These are phyloP conservation scores for Pseudozyma flocculosa DNA, from an alignment of 1,284 basidiomycete genomes.

Conservation along the genomic window DNA sequence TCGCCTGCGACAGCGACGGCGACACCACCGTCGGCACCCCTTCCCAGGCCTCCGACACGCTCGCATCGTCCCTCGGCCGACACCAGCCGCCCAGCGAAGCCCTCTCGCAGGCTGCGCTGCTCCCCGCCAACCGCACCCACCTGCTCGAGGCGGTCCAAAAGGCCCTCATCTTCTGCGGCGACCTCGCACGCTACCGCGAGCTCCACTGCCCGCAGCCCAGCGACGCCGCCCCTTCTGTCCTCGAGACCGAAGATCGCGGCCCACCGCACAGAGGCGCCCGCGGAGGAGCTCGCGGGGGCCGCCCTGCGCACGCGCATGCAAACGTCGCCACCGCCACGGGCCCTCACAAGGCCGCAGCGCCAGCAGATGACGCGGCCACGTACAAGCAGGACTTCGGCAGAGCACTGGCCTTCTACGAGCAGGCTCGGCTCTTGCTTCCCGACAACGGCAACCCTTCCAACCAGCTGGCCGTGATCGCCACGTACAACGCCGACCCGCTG, in stretches of 20 bases:
- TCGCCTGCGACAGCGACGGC: conserved; percentile 33
- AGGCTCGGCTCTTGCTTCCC: conserved; percentile 48
- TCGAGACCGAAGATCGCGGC: conserved; percentile 1
- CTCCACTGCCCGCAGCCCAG: conserved; percentile 64
- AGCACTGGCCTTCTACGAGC: conserved; percentile 46
- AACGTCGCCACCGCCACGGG: no score
- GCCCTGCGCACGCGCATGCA: neutral
- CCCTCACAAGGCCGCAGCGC: conserved; percentile 1
- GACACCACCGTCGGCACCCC: conserved; percentile 18
- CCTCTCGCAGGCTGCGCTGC: conserved; percentile 24
- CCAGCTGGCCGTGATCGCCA: conserved; percentile 88
- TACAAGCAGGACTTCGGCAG: conserved; percentile 39
- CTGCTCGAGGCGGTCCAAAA: conserved; percentile 70
- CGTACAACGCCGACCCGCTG: conserved; percentile 80
- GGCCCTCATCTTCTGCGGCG: conserved; percentile 85
- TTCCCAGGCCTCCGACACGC: conserved; percentile 21
- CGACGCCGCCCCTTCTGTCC: conserved; percentile 7
- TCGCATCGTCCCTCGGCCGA: conserved; percentile 17
- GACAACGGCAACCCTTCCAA: conserved; percentile 74
- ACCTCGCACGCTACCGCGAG: conserved; percentile 89
- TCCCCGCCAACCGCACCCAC: conserved; percentile 38
- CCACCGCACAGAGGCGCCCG: neutral
- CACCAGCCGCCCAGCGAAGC: conserved; percentile 28
- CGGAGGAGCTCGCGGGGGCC: neutral
- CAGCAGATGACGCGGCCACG: conserved; percentile 1